phyloP scores from a whole-genome alignment of 768 basidiomycete species.

The Psilocybe azurescens region DNA sequence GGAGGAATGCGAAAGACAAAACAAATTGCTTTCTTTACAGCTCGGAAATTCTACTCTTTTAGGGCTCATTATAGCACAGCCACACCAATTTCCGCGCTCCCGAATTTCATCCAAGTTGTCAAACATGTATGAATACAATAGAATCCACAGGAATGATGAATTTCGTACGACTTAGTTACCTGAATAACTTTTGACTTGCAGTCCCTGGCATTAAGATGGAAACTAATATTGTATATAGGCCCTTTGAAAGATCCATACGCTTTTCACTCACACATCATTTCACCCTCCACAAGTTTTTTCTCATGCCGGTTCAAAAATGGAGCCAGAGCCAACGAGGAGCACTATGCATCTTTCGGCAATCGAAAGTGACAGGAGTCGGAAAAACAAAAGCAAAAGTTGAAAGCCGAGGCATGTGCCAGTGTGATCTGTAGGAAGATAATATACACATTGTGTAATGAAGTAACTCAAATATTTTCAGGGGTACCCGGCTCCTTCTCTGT shows the following conservation, averaged over 20 bases:
- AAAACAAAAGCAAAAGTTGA: conserved; percentile 1
- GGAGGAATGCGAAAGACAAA: conserved; percentile 18
- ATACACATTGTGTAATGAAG: not conserved
- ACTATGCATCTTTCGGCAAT: conserved; percentile 21
- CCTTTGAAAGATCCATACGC: not conserved
- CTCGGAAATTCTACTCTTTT: conserved; percentile 16
- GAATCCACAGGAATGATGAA: conserved; percentile 20
- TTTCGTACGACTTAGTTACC: conserved; percentile 17
- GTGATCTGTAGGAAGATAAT: not conserved
- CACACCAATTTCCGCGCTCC: conserved; percentile 24
- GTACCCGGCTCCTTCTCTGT: not conserved
- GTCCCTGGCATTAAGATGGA: conserved; percentile 12
- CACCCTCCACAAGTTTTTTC: conserved; percentile 15
- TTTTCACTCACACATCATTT: conserved; percentile 8
- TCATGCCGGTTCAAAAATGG: conserved; percentile 9
- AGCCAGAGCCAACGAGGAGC: conserved; percentile 17
- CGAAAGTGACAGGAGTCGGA: conserved; percentile 12
- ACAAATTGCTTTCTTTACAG: conserved; percentile 19
- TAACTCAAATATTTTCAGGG: not conserved
- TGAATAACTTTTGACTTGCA: conserved; percentile 6
- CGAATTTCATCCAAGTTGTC: conserved; percentile 21
- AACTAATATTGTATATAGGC: conserved; percentile 7
- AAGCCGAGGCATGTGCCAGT: not conserved
- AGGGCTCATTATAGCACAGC: conserved; percentile 24
- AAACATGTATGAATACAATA: conserved; percentile 25